These are phyloP conservation scores for Mycena kentingensis DNA, from an alignment of 768 basidiomycete species.

Conservation along the genomic window DNA sequence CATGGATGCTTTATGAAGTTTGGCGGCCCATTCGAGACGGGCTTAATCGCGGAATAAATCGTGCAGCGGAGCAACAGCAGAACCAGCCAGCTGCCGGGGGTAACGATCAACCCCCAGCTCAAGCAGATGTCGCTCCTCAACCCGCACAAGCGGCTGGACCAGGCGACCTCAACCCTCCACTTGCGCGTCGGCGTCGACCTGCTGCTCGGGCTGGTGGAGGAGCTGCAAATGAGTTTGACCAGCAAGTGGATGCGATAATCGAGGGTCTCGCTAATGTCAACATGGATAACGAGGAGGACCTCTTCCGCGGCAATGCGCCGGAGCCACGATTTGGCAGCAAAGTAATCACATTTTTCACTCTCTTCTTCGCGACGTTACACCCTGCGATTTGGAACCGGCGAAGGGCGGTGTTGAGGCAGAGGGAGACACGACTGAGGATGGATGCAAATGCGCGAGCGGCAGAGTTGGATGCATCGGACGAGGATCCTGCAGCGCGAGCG, in stretches of 20 bases:
- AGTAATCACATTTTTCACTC: conserved; percentile 50
- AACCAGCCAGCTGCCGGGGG: conserved; percentile 28
- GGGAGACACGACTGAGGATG: conserved; percentile 69
- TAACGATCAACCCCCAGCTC: conserved; percentile 19
- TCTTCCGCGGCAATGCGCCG: conserved; percentile 40
- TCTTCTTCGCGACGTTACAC: conserved; percentile 64
- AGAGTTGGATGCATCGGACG: conserved; percentile 31
- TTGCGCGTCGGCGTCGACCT: not conserved
- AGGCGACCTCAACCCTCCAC: conserved; percentile 3
- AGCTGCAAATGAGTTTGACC: conserved; percentile 20
- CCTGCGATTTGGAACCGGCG: conserved; percentile 77
- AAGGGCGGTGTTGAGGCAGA: conserved; percentile 53
- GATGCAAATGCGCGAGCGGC: conserved; percentile 54
- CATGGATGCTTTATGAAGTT: conserved; percentile 75
- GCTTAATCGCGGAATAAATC: conserved; percentile 37
- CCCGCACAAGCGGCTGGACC: conserved; percentile 13
- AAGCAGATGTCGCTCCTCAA: conserved; percentile 22
- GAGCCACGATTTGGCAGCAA: conserved; percentile 56
- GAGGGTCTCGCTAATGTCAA: conserved; percentile 60
- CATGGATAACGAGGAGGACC: conserved; percentile 55
- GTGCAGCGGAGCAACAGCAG: conserved; percentile 30
- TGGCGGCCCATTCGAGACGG: conserved; percentile 67
- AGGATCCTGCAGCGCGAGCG: conserved; percentile 32
- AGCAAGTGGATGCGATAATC: conserved; percentile 40
- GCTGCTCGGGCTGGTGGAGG: conserved; percentile 4